These are phyloP conservation scores for Aureobasidium sp. DNA, from an alignment of 2,329 filamentous ascomycete species.

Conservation along the genomic window DNA sequence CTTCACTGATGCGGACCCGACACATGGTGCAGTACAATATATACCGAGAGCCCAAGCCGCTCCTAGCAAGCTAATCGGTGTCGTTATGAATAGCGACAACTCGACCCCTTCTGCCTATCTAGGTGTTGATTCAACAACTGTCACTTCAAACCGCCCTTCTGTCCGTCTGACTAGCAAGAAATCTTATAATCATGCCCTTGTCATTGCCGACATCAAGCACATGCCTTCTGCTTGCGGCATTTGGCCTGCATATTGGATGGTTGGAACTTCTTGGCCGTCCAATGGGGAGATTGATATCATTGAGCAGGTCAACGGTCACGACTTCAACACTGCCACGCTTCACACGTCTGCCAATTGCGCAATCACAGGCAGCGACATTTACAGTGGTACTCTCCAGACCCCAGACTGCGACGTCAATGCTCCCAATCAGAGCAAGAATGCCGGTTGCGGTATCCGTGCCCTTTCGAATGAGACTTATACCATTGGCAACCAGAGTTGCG, in stretches of 20 bases:
- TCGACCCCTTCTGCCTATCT: conserved; percentile 33
- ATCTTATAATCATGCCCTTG: conserved; percentile 41
- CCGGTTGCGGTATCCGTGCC: conserved; percentile 36
- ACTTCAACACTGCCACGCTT: conserved; percentile 35
- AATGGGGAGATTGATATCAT: conserved; percentile 46
- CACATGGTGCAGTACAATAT: conserved; percentile 32
- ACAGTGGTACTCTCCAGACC: conserved; percentile 44
- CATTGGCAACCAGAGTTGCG: conserved; percentile 11
- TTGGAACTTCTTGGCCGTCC: conserved; percentile 30
- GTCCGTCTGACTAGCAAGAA: conserved; percentile 43
- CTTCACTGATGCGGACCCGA: conserved; percentile 39
- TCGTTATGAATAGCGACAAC: conserved; percentile 33
- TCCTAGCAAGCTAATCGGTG: conserved; percentile 32
- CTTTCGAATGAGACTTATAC: conserved; percentile 26
- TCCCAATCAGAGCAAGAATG: conserved; percentile 33
- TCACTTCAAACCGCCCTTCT: conserved; percentile 36
- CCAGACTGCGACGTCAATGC: conserved; percentile 44
- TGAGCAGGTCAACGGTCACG: conserved; percentile 40
- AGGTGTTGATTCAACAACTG: conserved; percentile 36
- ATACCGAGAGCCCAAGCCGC: conserved; percentile 27
- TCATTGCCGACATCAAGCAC: conserved; percentile 46
- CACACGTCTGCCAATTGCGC: conserved; percentile 41
- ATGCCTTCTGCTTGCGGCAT: conserved; percentile 47
- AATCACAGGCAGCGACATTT: conserved; percentile 32
- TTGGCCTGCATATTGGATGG: conserved; percentile 46